Conservation (phyloP, 805 yeast species). For the Saturnispora sekii region DNA sequence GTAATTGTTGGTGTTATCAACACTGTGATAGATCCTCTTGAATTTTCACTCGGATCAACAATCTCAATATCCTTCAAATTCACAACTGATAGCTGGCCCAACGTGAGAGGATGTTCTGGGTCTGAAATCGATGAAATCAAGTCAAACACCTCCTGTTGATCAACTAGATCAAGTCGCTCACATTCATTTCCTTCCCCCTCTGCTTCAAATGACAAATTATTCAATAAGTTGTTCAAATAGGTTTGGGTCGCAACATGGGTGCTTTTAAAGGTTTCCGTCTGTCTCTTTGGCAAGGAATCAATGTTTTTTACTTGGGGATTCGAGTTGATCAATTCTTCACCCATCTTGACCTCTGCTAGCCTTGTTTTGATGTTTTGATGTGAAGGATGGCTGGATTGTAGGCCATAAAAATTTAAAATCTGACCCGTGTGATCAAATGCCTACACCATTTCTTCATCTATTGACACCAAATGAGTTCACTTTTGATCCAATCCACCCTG, state of each 20-base stretch:
- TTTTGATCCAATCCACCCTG: conserved; percentile 29
- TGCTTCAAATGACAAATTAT: not conserved
- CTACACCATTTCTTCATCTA: too few relatives aligned
- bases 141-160: conserved; percentile 84
- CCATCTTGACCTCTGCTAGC: not conserved
- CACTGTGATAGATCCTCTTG: conserved; percentile 65
- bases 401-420: too few relatives aligned
- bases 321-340: conserved; percentile 69
- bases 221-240: conserved; percentile 2
- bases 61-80: conserved; percentile 74
- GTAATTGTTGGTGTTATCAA: conserved; percentile 95
- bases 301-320: conserved; percentile 80
- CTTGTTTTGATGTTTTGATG: not conserved
- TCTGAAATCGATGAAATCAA: conserved; percentile 80
- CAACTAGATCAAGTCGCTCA: conserved; percentile 49
- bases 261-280: not conserved
- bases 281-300: conserved; percentile 65
- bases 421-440: too few relatives aligned
- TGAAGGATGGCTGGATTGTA: conserved; percentile 1
- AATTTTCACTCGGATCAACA: conserved; percentile 38
- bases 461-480: conserved; percentile 20
- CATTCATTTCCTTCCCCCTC: not conserved
- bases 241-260: not conserved
- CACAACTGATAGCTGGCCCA: conserved; percentile 92
- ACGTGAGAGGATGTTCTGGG: conserved; percentile 93